A percentile compares a stretch with the other conserved stretches of the same genome.
These are phyloP conservation scores for Candida tallmaniae DNA, from an alignment of 805 yeast genomes.

Conservation along the genomic window DNA sequence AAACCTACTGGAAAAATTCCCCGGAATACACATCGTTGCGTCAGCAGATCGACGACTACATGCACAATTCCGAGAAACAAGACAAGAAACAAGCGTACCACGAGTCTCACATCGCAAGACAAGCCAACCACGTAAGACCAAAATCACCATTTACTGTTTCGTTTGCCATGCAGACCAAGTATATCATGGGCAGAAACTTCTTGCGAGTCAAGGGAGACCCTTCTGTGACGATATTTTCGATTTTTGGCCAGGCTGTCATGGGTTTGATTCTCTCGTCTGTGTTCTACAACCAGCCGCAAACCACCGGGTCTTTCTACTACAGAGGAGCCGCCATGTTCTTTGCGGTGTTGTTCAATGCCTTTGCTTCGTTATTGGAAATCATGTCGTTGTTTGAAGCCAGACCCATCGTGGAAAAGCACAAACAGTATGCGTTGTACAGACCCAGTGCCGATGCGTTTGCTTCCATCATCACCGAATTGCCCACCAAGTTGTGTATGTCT, in stretches of 20 bases:
- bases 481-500: slow-evolving; percentile 45
- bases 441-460: slow-evolving; percentile 74
- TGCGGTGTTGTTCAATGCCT: slow-evolving; percentile 56
- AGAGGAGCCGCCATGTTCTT: slow-evolving; percentile 64
- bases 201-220: slow-evolving; percentile 54
- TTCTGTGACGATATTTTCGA: slow-evolving; percentile 47
- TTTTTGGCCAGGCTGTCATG: slow-evolving; percentile 51
- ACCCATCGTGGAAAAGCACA: slow-evolving; percentile 67
- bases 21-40: slow-evolving; percentile 42
- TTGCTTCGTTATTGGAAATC: slow-evolving; percentile 57
- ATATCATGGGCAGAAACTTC: slow-evolving; percentile 51
- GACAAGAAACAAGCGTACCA: slow-evolving; percentile 17
- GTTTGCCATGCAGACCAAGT: slow-evolving; percentile 46
- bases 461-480: slow-evolving; percentile 55
- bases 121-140: slow-evolving; percentile 31
- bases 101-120: slow-evolving; percentile 31
- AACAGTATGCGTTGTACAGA: slow-evolving; percentile 64
- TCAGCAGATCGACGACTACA: slow-evolving; percentile 39
- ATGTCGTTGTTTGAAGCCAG: slow-evolving; percentile 55
- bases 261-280: slow-evolving; percentile 59
- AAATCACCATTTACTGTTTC: slow-evolving; percentile 38
- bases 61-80: slow-evolving; percentile 17
- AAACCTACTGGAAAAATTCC: slow-evolving; percentile 55
- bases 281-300: slow-evolving; percentile 46
- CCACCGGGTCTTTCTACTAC: slow-evolving; percentile 54